A percentile compares a stretch with the other conserved stretches of the same genome.
phyloP scores from a whole-genome alignment of 2,329 filamentous ascomycete genomes.

The Calonectria pseudoturangicola region DNA sequence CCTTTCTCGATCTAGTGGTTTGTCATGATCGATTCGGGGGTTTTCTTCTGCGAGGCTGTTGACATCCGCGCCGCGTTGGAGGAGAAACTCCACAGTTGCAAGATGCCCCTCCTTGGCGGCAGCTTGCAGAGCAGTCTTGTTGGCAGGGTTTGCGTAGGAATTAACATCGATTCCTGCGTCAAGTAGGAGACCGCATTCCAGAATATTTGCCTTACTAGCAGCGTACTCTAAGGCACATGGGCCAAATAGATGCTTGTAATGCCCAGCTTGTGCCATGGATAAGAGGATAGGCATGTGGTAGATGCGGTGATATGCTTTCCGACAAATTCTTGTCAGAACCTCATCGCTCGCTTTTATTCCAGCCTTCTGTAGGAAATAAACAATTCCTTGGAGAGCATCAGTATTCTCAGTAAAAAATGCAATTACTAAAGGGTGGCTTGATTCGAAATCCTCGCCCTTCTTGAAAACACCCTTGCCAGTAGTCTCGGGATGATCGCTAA shows the following conservation, averaged over 20 bases:
- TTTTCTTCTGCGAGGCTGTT: slow-evolving; percentile 19
- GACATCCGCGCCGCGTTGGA: slow-evolving; percentile 13
- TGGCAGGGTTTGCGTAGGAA: slow-evolving; percentile 1
- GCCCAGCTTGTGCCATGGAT: slow-evolving; percentile 2
- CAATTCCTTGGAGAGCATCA: background rate
- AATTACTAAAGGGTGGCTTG: slow-evolving; percentile 9
- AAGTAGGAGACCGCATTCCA: slow-evolving; percentile 1
- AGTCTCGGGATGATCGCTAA: background rate
- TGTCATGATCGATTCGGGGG: background rate
- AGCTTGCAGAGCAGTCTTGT: slow-evolving; percentile 12
- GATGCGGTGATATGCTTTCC: background rate
- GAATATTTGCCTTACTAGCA: background rate
- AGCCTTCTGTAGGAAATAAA: slow-evolving; percentile 6
- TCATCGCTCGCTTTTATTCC: background rate
- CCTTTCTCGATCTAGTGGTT: background rate
- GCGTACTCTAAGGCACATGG: slow-evolving; percentile 9
- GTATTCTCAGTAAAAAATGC: background rate
- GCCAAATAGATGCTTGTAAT: background rate
- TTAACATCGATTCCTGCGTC: slow-evolving; percentile 13
- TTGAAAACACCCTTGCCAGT: background rate
- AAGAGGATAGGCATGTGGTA: slow-evolving; percentile 12
- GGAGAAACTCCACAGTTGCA: slow-evolving; percentile 8
- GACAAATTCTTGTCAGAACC: background rate
- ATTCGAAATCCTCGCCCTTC: slow-evolving; percentile 9
- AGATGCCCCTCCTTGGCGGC: background rate